Evolutionary conservation across 2,329 filamentous ascomycete genomes (phyloP).

Genomic region (Myriangium duriaei): DNA sequence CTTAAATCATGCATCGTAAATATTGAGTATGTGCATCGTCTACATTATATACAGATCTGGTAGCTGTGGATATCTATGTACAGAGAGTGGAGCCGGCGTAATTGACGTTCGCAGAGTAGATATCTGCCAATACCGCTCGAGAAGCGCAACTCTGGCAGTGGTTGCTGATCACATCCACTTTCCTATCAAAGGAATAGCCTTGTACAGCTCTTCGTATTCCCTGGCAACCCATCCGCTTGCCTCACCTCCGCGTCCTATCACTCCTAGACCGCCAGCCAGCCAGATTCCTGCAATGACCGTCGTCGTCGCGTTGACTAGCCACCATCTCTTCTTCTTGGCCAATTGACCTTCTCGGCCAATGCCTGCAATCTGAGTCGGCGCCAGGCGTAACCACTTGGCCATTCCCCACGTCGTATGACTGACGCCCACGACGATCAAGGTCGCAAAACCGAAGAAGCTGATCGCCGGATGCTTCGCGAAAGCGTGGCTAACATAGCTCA

Average conservation of each 20-base stretch:
- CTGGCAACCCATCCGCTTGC: conserved; percentile 67
- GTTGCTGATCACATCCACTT: conserved; percentile 30
- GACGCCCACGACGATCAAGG: conserved; percentile 53
- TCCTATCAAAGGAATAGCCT: conserved; percentile 44
- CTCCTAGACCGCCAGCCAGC: conserved; percentile 67
- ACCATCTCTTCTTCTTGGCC: conserved; percentile 53
- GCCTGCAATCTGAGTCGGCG: conserved; percentile 43
- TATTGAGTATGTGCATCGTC: too few relatives aligned
- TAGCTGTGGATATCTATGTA: too few relatives aligned
- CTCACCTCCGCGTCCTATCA: conserved; percentile 60
- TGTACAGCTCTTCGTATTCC: conserved; percentile 65
- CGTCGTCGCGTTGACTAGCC: conserved; percentile 55
- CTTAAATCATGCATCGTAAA: too few relatives aligned
- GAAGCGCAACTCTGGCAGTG: too few relatives aligned
- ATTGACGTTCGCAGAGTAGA: too few relatives aligned
- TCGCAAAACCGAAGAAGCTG: conserved; percentile 56
- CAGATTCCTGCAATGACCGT: conserved; percentile 52
- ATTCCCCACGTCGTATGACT: conserved; percentile 77
- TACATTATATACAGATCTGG: too few relatives aligned
- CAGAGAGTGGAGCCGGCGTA: too few relatives aligned
- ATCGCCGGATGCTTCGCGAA: conserved; percentile 59
- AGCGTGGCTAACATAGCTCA: conserved; percentile 75
- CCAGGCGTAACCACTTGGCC: conserved; percentile 64
- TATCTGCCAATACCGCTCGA: too few relatives aligned
- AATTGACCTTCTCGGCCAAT: conserved; percentile 38